phyloP scores from a whole-genome alignment of 768 basidiomycete genomes.

The Serpula lacrymans region DNA sequence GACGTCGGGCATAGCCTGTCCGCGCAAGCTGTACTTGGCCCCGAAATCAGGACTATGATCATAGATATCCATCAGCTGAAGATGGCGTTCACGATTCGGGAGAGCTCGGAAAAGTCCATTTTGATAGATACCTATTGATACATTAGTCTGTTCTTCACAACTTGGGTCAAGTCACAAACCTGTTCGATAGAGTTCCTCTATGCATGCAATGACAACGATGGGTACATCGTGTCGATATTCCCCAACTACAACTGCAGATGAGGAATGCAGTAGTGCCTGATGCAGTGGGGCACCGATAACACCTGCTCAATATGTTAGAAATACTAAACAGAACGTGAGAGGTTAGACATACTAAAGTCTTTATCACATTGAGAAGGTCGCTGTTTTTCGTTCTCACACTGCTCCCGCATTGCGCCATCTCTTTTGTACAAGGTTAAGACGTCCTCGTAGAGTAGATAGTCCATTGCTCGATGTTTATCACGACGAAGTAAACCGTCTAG shows the following conservation, averaged over 20 bases:
- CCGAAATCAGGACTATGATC: constrained; percentile 27
- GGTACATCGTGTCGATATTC: constrained; percentile 38
- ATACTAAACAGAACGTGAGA: neutral
- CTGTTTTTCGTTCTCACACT: constrained; percentile 16
- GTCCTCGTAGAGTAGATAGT: constrained; percentile 23
- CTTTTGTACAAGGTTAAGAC: constrained; percentile 12
- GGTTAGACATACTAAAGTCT: constrained; percentile 20
- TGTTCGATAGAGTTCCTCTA: constrained; percentile 47
- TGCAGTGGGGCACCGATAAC: constrained; percentile 35
- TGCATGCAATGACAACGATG: constrained; percentile 35
- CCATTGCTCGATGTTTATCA: constrained; percentile 19
- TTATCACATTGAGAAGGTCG: too few species aligned
- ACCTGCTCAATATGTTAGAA: constrained; percentile 18
- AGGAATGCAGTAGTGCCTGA: constrained; percentile 29
- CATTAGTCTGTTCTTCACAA: neutral
- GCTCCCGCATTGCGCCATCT: constrained; percentile 21
- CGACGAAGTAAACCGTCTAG: constrained; percentile 22
- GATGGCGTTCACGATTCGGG: constrained; percentile 37
- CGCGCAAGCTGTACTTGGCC: constrained; percentile 23
- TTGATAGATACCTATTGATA: constrained; percentile 39
- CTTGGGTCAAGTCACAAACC: constrained; percentile 19
- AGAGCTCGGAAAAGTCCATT: constrained; percentile 40
- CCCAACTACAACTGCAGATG: constrained; percentile 29
- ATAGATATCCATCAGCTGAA: constrained; percentile 36
- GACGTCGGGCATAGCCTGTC: constrained; percentile 39